Evolutionary conservation across 2,329 filamentous ascomycete genomes (phyloP).

Genomic region (Elsinoe australis): DNA sequence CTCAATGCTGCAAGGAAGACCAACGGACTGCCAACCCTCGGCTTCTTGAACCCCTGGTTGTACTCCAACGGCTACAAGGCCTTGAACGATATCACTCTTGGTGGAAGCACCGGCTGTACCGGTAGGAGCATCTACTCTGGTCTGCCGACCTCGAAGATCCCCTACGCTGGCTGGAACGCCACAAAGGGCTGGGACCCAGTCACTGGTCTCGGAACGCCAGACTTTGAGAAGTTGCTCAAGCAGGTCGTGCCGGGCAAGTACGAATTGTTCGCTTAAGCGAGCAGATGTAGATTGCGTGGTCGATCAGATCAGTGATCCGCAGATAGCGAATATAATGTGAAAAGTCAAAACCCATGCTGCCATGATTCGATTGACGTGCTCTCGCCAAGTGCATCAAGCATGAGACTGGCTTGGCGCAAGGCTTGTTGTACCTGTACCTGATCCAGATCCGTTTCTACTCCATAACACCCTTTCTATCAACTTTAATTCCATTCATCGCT

Average conservation of each 20-base stretch:
- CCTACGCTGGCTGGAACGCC: slow-evolving; percentile 25
- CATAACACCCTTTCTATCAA: too few species aligned
- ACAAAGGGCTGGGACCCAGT: slow-evolving; percentile 30
- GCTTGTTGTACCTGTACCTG: neutral
- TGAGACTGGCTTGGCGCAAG: slow-evolving; percentile 2
- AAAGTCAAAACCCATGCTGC: neutral
- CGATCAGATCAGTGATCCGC: too few species aligned
- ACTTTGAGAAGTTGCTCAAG: slow-evolving; percentile 20
- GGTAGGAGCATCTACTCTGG: slow-evolving; percentile 26
- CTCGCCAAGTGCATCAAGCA: slow-evolving; percentile 6
- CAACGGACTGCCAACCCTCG: slow-evolving; percentile 43
- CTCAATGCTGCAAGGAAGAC: slow-evolving; percentile 54
- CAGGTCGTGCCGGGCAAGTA: slow-evolving; percentile 14
- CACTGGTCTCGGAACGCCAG: slow-evolving; percentile 29
- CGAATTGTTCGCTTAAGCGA: too few species aligned
- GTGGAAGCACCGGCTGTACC: slow-evolving; percentile 34
- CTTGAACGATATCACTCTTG: slow-evolving; percentile 42
- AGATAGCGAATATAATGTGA: neutral
- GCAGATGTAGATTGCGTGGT: too few species aligned
- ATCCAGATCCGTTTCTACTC: neutral
- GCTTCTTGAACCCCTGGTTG: slow-evolving; percentile 56
- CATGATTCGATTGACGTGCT: neutral
- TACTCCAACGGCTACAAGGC: slow-evolving; percentile 44
- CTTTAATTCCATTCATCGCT: neutral
- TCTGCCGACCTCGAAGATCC: slow-evolving; percentile 20